A percentile compares a stretch with the other conserved stretches of the same genome.
Conservation (phyloP, 2,329 filamentous ascomycete species). For the Rachicladosporium sp. region DNA sequence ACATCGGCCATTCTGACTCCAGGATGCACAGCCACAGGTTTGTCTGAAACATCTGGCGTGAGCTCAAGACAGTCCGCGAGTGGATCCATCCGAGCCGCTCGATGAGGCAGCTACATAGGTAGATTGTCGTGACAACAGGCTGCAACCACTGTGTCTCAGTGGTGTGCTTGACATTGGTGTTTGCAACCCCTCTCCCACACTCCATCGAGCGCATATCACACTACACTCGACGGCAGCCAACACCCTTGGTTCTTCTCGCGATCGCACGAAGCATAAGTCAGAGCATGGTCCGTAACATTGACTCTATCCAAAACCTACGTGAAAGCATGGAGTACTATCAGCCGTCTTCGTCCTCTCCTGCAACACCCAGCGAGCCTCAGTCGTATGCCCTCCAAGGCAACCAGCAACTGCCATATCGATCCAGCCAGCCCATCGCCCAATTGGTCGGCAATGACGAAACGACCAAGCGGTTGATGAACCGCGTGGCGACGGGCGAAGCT, state of each 20-base stretch:
- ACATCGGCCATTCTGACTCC: too few species aligned
- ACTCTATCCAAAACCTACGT: constrained; percentile 17
- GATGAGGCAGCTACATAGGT: too few species aligned
- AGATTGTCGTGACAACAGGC: too few species aligned
- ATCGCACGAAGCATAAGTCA: neutral
- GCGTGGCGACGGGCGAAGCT: constrained; percentile 12
- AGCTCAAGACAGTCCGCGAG: too few species aligned
- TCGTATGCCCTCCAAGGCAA: neutral
- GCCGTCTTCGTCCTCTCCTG: neutral
- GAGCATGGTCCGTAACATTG: constrained; percentile 18
- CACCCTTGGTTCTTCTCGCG: neutral
- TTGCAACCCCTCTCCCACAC: neutral
- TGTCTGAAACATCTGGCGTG: too few species aligned
- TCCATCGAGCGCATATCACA: neutral
- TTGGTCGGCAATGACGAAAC: constrained; percentile 11
- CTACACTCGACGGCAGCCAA: neutral
- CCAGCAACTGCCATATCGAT: neutral
- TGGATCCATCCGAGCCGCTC: too few species aligned
- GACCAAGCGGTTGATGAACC: constrained; percentile 14
- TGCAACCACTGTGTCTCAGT: too few species aligned
- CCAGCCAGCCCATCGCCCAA: constrained; percentile 7
- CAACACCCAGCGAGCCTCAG: too few species aligned
- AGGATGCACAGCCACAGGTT: too few species aligned
- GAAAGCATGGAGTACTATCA: constrained; percentile 10
- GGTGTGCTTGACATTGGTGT: too few species aligned